phyloP scores from a whole-genome alignment of 2,329 filamentous ascomycete genomes.

The Zasmidium cellare region DNA sequence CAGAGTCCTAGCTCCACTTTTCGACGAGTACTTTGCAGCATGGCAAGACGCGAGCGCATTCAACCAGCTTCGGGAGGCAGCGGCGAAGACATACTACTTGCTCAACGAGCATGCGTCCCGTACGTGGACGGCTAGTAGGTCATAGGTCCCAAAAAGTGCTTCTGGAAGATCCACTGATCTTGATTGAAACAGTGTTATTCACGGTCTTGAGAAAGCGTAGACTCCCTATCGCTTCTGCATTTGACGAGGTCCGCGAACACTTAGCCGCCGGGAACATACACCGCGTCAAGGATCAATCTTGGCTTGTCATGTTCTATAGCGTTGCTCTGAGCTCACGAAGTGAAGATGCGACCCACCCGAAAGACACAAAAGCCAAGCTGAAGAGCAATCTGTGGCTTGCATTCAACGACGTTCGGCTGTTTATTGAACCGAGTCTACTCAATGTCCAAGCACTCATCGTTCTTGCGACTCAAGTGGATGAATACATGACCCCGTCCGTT shows the following conservation, averaged over 20 bases:
- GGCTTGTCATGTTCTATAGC: slow-evolving; percentile 30
- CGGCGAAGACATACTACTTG: slow-evolving; percentile 16
- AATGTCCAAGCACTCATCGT: slow-evolving; percentile 26
- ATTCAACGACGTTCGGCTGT: slow-evolving; percentile 25
- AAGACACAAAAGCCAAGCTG: slow-evolving; percentile 15
- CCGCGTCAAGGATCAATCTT: slow-evolving; percentile 18
- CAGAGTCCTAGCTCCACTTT: slow-evolving; percentile 17
- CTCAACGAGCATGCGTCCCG: slow-evolving; percentile 10
- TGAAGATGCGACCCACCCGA: slow-evolving; percentile 1
- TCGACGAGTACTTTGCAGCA: slow-evolving; percentile 16
- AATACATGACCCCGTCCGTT: slow-evolving; percentile 26
- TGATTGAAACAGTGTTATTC: background rate
- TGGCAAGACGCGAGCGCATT: slow-evolving; percentile 19
- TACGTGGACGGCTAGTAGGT: slow-evolving; percentile 15
- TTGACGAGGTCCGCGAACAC: slow-evolving; percentile 11
- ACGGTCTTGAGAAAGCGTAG: background rate
- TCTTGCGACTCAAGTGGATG: slow-evolving; percentile 23
- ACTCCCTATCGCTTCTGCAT: slow-evolving; percentile 11
- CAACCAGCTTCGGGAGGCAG: background rate
- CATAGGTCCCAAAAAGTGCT: no score
- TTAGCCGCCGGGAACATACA: slow-evolving; percentile 13
- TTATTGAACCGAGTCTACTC: slow-evolving; percentile 23
- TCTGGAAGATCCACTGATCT: background rate
- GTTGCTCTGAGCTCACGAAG: slow-evolving; percentile 18
- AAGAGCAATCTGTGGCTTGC: slow-evolving; percentile 27